Base-by-base conservation (phyloP, 106 monocot species). In the Alisma plantagoaquatica region DNA sequence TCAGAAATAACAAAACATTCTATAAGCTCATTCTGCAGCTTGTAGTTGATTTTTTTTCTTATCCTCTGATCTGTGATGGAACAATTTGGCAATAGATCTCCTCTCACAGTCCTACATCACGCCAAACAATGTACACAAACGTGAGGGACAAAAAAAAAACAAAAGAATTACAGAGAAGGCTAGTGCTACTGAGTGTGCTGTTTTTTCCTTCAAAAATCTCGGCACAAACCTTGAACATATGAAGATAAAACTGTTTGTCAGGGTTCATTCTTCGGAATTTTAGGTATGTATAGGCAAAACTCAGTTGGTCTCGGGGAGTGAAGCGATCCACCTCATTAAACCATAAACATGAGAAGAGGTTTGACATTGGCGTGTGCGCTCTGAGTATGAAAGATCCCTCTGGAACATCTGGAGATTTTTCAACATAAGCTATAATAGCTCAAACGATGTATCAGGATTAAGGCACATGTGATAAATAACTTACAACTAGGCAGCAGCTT, bases 81-180 rank as follows among this genome's bases (percentile, higher is more conserved):
- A 98, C 28, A 98, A 64, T 68, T 98, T 98, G 31, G 96, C 84
- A 62, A 98, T 81, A 17, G 75, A 61, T 4, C 96, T 66, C 47
- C 96, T 89, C 46, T 98, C 96, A 62, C 96, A 98, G 56, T 98
- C 96, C 96, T 92, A n/a, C n/a, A n/a, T n/a, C n/a, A n/a, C n/a
- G n/a, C n/a, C n/a, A n/a, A n/a, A n/a, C n/a, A n/a, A n/a, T n/a
- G n/a, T n/a, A n/a, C n/a, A n/a, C n/a, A n/a, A n/a, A n/a, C n/a
- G n/a, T n/a, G n/a, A n/a, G n/a, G n/a, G n/a, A n/a, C n/a, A n/a
- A n/a, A n/a, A n/a, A n/a, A n/a, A n/a, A n/a, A n/a, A n/a, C n/a
- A n/a, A n/a, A n/a, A n/a, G n/a, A n/a, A n/a, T n/a, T n/a, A n/a
- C n/a, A n/a, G n/a, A n/a, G n/a, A n/a, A n/a, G n/a, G n/a, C n/a